Evolutionary conservation across 139 green algal genomes (phyloP), one percentile per base, ranked within the genome.

Genomic region (Tetraselmis chui): DNA sequence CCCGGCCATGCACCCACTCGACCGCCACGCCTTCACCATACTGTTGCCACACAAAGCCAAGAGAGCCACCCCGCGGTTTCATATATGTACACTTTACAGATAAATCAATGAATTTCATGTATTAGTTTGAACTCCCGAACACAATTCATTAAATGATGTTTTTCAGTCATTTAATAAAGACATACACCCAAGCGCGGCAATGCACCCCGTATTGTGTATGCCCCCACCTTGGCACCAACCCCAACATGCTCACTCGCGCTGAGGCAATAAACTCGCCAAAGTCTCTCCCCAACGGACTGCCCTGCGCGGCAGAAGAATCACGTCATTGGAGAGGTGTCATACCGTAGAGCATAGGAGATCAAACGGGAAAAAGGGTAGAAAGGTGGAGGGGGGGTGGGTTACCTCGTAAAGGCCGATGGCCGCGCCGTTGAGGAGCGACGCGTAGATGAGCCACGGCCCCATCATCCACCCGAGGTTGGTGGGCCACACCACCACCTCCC

Each of bases 381-480:
- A n/a, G n/a, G n/a, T n/a, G n/a, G n/a, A n/a, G n/a, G n/a, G 45
- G 18, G 45, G 23, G 67, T 1, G 31, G 81, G 59, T 23, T 77
- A 90, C 90, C 58, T 94, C 82, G 83, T 94, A 98, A 18, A 98
- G 84, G 0, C 94, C 94, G 1, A 98, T 84, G 27, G 93, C 88
- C 0, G 88, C 94, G 24, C 91, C 88, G 84, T 98, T 98, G 29
- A 97, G 82, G 74, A 98, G 88, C 24, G 87, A 80, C 5, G 91
- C 92, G 82, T 94, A 98, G 1, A 98, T 79, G 32, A 98, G 90
- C 92, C 93, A 98, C 0, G 95, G 94, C 0, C 95, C 95, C 95
- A 98, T 98, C 93, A 98, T 98, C 94, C 95, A 98, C 0, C 95
- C 95, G 29, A 98, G 86, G 81, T 88, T 95, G 59, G 95, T 98